phyloP scores from a whole-genome alignment of 805 yeast species.

The Yarrowia osloensis region DNA sequence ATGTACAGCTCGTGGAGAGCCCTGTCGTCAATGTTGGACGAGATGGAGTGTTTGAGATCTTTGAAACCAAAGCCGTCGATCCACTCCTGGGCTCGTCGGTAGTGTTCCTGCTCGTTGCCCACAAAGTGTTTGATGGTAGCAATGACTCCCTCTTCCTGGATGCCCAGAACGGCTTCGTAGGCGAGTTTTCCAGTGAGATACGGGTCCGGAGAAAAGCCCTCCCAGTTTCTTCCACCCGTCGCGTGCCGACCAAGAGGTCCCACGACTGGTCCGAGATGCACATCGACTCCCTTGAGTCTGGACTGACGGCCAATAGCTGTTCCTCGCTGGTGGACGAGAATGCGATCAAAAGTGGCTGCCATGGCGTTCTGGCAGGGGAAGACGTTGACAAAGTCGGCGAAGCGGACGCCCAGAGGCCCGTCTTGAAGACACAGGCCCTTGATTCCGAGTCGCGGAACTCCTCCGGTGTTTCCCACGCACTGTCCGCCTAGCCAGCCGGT shows the following conservation, averaged over 20 bases:
- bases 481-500: slow-evolving; percentile 63
- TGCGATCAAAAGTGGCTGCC: slow-evolving; percentile 59
- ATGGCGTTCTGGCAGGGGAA: slow-evolving; percentile 62
- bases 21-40: slow-evolving; percentile 59
- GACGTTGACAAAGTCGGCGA: slow-evolving; percentile 55
- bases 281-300: slow-evolving; percentile 55
- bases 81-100: slow-evolving; percentile 57
- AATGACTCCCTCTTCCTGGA: slow-evolving; percentile 60
- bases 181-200: slow-evolving; percentile 59
- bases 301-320: slow-evolving; percentile 59
- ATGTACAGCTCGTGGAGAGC: slow-evolving; percentile 62
- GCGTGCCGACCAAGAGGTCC: slow-evolving; percentile 66
- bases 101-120: slow-evolving; percentile 65
- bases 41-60: slow-evolving; percentile 45
- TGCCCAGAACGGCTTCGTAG: slow-evolving; percentile 55
- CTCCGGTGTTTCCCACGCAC: slow-evolving; percentile 57
- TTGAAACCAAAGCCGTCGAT: slow-evolving; percentile 39
- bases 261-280: slow-evolving; percentile 57
- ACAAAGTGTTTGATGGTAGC: slow-evolving; percentile 58
- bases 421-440: slow-evolving; percentile 61
- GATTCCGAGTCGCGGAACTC: slow-evolving; percentile 56
- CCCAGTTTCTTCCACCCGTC: slow-evolving; percentile 67
- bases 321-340: slow-evolving; percentile 54
- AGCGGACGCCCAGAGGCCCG: slow-evolving; percentile 61
- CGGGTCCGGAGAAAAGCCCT: slow-evolving; percentile 63